Percentiles rank a stretch among this genome's conserved stretches.
Conservation (phyloP, 495 filamentous ascomycete genomes). For the Penicillium mononematosum region DNA sequence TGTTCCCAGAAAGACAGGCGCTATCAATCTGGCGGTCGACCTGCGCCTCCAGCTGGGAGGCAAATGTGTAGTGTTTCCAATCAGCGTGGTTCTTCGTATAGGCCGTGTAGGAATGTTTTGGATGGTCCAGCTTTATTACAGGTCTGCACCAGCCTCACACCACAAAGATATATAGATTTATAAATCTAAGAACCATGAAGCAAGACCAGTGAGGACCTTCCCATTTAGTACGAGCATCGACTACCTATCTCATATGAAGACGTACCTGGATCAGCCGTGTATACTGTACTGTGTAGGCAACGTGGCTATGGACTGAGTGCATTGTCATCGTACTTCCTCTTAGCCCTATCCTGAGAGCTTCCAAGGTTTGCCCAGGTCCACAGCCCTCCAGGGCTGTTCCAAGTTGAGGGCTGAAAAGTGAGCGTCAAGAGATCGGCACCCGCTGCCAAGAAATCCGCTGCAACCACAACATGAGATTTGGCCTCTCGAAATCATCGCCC, state of each 20-base stretch:
- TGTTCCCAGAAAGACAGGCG: neutral
- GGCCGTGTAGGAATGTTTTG: no score
- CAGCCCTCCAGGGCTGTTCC: no score
- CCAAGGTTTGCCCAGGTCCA: neutral
- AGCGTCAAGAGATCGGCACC: neutral
- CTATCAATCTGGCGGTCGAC: neutral
- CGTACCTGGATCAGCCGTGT: neutral
- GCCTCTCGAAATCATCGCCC: neutral
- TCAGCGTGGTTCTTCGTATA: no score
- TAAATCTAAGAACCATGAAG: neutral
- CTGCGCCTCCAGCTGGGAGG: neutral
- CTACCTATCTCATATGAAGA: neutral
- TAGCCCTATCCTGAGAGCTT: neutral
- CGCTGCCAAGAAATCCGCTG: neutral
- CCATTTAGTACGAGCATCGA: neutral
- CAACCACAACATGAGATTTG: neutral
- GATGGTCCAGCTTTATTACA: no score
- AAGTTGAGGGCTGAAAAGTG: neutral
- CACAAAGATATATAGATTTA: no score
- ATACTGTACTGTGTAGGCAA: no score
- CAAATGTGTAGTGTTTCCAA: no score
- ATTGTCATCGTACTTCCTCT: neutral
- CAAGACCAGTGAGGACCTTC: neutral
- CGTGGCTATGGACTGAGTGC: neutral
- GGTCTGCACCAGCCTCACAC: no score